phyloP scores from a whole-genome alignment of 2,329 filamentous ascomycete genomes.

The Botryotinia calthae region DNA sequence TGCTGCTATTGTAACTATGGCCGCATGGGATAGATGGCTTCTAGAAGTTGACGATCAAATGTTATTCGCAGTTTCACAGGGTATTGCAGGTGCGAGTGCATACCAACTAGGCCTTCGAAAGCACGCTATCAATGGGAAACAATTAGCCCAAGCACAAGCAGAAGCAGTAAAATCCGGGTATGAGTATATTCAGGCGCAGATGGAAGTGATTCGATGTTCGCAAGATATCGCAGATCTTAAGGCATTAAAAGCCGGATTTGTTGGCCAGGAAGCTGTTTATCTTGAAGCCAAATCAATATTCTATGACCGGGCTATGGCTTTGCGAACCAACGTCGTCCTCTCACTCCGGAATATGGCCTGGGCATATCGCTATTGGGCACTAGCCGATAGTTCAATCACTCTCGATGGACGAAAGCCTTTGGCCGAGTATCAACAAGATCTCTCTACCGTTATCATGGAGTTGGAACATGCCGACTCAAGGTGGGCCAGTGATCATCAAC shows the following conservation, averaged over 20 bases:
- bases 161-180: slow-evolving; percentile 4
- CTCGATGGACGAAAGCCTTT: slow-evolving; percentile 6
- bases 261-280: slow-evolving; percentile 8
- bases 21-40: slow-evolving; percentile 14
- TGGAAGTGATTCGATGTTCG: slow-evolving; percentile 4
- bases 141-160: slow-evolving; percentile 14
- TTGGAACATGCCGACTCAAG: slow-evolving; percentile 10
- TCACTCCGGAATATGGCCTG: slow-evolving; percentile 1
- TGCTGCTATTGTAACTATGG: not conserved
- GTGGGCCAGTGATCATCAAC: slow-evolving; percentile 8
- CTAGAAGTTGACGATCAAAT: slow-evolving; percentile 4
- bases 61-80: not conserved
- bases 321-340: slow-evolving; percentile 7
- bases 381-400: not conserved
- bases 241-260: not conserved
- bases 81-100: not conserved
- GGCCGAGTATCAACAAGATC: slow-evolving; percentile 5
- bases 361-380: slow-evolving; percentile 15
- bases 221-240: slow-evolving; percentile 5
- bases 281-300: slow-evolving; percentile 11
- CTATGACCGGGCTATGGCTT: slow-evolving; percentile 14
- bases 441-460: slow-evolving; percentile 2
- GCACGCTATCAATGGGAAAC: slow-evolving; percentile 16
- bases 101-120: slow-evolving; percentile 6
- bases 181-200: slow-evolving; percentile 9